These are phyloP conservation scores for Cylindrotheca fusiformis DNA, from an alignment of 108 stramenopile species.

Conservation along the genomic window DNA sequence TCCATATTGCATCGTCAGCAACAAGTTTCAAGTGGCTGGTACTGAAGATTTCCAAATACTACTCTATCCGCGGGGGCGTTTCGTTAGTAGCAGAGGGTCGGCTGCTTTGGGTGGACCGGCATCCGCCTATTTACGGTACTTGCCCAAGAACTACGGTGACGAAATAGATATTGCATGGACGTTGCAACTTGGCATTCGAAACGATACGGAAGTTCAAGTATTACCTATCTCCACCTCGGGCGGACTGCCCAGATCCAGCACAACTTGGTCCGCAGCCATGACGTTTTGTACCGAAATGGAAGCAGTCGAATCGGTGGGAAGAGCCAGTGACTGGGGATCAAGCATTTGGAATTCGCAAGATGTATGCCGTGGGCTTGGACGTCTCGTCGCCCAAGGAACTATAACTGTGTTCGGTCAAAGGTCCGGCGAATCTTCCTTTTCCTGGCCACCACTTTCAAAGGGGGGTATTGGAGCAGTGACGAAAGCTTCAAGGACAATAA, in stretches of 20 bases:
- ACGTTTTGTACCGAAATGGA: constrained; percentile 40
- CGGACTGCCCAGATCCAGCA: constrained; percentile 42
- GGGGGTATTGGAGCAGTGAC: constrained; percentile 43
- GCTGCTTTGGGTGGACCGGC: constrained; percentile 20
- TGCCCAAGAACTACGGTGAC: constrained; percentile 38
- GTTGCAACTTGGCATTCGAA: constrained; percentile 14
- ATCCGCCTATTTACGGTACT: constrained; percentile 50
- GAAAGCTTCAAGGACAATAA: too few relatives aligned
- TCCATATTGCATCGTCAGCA: constrained; percentile 42
- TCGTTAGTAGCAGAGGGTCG: constrained; percentile 11
- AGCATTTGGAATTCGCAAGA: constrained; percentile 31
- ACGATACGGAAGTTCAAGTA: not conserved
- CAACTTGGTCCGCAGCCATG: constrained; percentile 52
- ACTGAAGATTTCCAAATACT: constrained; percentile 38
- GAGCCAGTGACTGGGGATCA: constrained; percentile 50
- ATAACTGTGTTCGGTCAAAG: constrained; percentile 37
- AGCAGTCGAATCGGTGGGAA: constrained; percentile 36
- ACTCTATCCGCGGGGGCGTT: constrained; percentile 48
- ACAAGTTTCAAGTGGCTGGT: constrained; percentile 30
- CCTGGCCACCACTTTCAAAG: constrained; percentile 27
- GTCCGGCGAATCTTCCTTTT: constrained; percentile 30
- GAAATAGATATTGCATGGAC: constrained; percentile 54
- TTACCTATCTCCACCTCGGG: constrained; percentile 39
- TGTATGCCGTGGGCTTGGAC: constrained; percentile 26
- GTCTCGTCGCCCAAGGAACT: constrained; percentile 31